These are phyloP conservation scores for Cucurbita argyrosperma DNA, from an alignment of 306 rosid species.

Conservation along the genomic window DNA sequence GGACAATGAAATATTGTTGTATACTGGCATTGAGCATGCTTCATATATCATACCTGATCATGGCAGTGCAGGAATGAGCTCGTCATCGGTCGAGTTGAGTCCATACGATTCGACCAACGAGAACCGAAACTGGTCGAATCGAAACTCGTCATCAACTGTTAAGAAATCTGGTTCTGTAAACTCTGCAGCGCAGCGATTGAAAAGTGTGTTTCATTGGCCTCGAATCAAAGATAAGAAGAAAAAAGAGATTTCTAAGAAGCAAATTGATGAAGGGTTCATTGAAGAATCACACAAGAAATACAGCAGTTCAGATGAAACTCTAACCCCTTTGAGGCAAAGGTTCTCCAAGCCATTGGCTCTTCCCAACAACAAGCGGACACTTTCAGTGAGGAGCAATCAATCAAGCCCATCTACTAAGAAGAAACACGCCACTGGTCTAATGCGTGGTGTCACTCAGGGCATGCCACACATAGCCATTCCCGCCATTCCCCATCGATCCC, in stretches of 20 bases:
- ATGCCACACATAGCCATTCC: slow-evolving; percentile 26
- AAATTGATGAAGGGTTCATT: slow-evolving; percentile 24
- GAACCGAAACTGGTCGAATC: slow-evolving; percentile 17
- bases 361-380: slow-evolving; percentile 72
- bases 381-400: slow-evolving; percentile 68
- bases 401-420: slow-evolving; percentile 96
- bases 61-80: slow-evolving; percentile 27
- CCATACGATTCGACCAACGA: slow-evolving; percentile 19
- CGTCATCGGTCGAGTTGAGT: slow-evolving; percentile 41
- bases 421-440: slow-evolving; percentile 66
- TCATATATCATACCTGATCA: slow-evolving; percentile 29
- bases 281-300: slow-evolving; percentile 40
- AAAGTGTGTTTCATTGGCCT: slow-evolving; percentile 59
- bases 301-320: slow-evolving; percentile 36
- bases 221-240: slow-evolving; percentile 35
- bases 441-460: slow-evolving; percentile 55
- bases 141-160: slow-evolving; percentile 11
- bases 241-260: slow-evolving; percentile 23
- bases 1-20: slow-evolving; percentile 61
- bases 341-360: slow-evolving; percentile 49
- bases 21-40: slow-evolving; percentile 62
- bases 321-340: slow-evolving; percentile 62
- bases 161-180: slow-evolving; percentile 59
- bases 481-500: slow-evolving; percentile 37
- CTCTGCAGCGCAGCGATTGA: slow-evolving; percentile 47